Evolutionary conservation across 2,329 filamentous ascomycete genomes (phyloP).

Genomic region (Monilinia polystroma): DNA sequence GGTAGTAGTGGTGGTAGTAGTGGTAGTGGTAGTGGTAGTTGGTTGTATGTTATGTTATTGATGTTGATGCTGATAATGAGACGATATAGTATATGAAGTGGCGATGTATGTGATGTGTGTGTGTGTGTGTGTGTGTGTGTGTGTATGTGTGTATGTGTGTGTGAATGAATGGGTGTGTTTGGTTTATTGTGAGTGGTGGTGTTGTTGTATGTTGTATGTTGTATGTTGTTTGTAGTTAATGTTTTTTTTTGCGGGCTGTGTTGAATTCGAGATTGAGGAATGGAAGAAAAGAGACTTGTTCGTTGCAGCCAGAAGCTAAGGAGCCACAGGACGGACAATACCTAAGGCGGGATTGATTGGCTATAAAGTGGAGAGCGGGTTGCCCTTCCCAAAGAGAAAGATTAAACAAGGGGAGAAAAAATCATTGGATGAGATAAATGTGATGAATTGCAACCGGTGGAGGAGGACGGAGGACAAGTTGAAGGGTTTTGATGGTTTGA

Average conservation of each 20-base stretch:
- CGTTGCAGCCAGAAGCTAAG: constrained; percentile 20
- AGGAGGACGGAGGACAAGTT: not conserved
- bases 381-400: not conserved
- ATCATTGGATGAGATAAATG: constrained; percentile 1
- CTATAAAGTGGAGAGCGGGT: not conserved
- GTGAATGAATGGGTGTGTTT: not conserved
- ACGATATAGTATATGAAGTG: no score
- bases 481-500: not conserved
- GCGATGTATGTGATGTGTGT: no score
- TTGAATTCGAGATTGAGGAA: constrained; percentile 22
- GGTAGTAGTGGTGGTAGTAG: no score
- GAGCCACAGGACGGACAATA: constrained; percentile 7
- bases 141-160: no score
- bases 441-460: not conserved
- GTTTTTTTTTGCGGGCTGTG: constrained; percentile 21
- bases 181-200: constrained; percentile 18
- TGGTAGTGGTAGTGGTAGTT: no score
- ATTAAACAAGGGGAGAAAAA: constrained; percentile 5
- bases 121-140: no score
- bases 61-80: no score
- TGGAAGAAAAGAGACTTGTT: constrained; percentile 24
- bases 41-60: no score
- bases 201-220: constrained; percentile 20
- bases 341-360: constrained; percentile 1
- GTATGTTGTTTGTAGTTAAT: constrained; percentile 13